Percentiles rank a stretch among this genome's conserved stretches.
Evolutionary conservation across 495 filamentous ascomycete genomes (phyloP).

Genomic region (Pyrenula massariospora): DNA sequence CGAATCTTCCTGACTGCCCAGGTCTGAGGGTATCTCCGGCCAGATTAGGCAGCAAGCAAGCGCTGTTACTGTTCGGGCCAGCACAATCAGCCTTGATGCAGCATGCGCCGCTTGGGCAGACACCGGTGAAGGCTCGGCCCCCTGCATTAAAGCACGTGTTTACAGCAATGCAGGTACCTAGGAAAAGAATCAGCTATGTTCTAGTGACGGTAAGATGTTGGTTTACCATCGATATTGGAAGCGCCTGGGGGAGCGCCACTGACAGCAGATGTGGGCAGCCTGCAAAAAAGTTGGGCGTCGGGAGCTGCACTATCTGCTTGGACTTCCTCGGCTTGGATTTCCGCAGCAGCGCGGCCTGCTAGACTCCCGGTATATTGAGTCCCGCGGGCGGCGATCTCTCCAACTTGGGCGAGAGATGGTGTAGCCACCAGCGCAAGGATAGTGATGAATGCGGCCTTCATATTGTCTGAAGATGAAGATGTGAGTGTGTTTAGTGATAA

Average conservation of each 20-base stretch:
- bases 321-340: not conserved
- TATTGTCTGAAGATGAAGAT: not conserved
- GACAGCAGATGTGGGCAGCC: not conserved
- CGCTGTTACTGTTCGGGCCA: not conserved
- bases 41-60: not conserved
- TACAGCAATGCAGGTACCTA: not conserved
- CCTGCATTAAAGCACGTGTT: not conserved
- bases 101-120: not conserved
- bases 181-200: not conserved
- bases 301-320: not conserved
- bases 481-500: not conserved
- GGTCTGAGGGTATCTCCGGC: not conserved
- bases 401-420: not conserved
- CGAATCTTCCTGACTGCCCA: not conserved
- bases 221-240: not conserved
- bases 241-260: not conserved
- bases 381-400: not conserved
- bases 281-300: not conserved
- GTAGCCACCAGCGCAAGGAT: constrained; percentile 13
- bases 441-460: constrained; percentile 21
- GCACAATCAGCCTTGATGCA: not conserved
- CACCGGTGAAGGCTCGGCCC: not conserved
- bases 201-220: not conserved
- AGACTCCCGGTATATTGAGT: not conserved
- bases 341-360: not conserved